Evolutionary conservation across 805 yeast genomes (phyloP).

Genomic region (Nakazawaea wickerhamii): DNA sequence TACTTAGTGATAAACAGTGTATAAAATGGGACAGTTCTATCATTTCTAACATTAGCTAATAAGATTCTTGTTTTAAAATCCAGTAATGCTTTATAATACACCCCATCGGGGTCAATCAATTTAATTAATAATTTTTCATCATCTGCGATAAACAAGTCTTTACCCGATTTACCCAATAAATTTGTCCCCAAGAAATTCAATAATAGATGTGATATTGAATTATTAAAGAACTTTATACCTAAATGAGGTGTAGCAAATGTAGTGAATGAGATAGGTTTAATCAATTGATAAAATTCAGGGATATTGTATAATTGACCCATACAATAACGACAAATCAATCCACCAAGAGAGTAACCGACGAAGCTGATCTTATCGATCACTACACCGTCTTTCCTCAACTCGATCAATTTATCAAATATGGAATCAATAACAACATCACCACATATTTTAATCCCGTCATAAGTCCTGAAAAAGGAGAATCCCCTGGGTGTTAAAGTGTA

Average conservation of each 20-base stretch:
- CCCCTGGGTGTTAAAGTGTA: conserved; percentile 48
- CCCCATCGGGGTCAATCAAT: conserved; percentile 46
- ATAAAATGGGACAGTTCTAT: conserved; percentile 82
- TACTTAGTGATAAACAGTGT: conserved; percentile 71
- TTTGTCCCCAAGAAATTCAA: conserved; percentile 50
- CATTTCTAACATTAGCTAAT: conserved; percentile 75
- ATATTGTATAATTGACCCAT: conserved; percentile 44
- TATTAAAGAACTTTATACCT: conserved; percentile 47
- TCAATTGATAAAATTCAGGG: conserved; percentile 42
- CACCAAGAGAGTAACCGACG: conserved; percentile 88
- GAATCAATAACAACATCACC: conserved; percentile 70
- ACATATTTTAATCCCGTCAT: conserved; percentile 76
- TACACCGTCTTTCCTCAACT: conserved; percentile 24
- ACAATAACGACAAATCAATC: conserved; percentile 74
- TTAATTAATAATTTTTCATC: conserved; percentile 39
- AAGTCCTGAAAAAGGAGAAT: conserved; percentile 69
- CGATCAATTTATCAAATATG: conserved; percentile 40
- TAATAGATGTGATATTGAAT: conserved; percentile 24
- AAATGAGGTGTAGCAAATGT: conserved; percentile 81
- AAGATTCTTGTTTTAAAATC: conserved; percentile 52
- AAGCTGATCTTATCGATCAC: conserved; percentile 55
- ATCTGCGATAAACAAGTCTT: conserved; percentile 60
- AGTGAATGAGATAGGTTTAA: conserved; percentile 58
- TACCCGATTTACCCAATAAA: conserved; percentile 63
- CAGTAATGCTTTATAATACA: conserved; percentile 49